A percentile compares a stretch with the other conserved stretches of the same genome.
These are phyloP conservation scores for Lactarius tabidus DNA, from an alignment of 768 basidiomycete species.

Conservation along the genomic window DNA sequence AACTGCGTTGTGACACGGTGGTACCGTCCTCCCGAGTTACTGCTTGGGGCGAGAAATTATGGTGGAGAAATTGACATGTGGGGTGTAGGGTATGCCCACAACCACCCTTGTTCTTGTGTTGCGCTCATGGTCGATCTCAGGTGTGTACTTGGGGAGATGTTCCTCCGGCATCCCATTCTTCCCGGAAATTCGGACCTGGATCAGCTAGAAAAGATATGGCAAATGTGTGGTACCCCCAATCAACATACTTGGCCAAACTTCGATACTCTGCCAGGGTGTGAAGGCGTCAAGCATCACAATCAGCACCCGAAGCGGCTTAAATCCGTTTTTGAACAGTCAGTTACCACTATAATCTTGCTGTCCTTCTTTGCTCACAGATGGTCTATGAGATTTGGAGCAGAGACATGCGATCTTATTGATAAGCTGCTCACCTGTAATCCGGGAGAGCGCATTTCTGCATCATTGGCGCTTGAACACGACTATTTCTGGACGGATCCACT, in stretches of 20 bases:
- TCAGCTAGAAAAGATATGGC: conserved; percentile 87
- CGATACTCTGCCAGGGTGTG: conserved; percentile 71
- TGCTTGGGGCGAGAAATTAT: conserved; percentile 85
- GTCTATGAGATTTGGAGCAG: conserved; percentile 53
- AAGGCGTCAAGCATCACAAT: conserved; percentile 65
- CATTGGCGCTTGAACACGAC: conserved; percentile 83
- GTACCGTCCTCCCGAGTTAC: conserved; percentile 91
- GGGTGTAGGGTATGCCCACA: conserved; percentile 78
- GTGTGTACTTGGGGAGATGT: conserved; percentile 98
- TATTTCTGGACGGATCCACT: conserved; percentile 94
- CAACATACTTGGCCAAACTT: conserved; percentile 78
- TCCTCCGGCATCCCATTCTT: conserved; percentile 78
- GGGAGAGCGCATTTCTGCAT: conserved; percentile 74
- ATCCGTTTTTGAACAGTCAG: conserved; percentile 56
- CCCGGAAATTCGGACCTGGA: conserved; percentile 87
- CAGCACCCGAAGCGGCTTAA: conserved; percentile 53
- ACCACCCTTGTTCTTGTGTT: neutral
- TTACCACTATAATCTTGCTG: conserved; percentile 16
- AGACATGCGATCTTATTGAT: conserved; percentile 80
- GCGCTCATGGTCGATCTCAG: conserved; percentile 37
- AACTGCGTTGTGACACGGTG: conserved; percentile 94
- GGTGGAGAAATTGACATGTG: conserved; percentile 96
- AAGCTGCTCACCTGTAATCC: conserved; percentile 83
- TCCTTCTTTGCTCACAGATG: conserved; percentile 7
- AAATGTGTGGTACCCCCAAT: conserved; percentile 83